These are phyloP conservation scores for Circinella umbellata DNA, from an alignment of 371 early-diverging fungal genomes.

Conservation along the genomic window DNA sequence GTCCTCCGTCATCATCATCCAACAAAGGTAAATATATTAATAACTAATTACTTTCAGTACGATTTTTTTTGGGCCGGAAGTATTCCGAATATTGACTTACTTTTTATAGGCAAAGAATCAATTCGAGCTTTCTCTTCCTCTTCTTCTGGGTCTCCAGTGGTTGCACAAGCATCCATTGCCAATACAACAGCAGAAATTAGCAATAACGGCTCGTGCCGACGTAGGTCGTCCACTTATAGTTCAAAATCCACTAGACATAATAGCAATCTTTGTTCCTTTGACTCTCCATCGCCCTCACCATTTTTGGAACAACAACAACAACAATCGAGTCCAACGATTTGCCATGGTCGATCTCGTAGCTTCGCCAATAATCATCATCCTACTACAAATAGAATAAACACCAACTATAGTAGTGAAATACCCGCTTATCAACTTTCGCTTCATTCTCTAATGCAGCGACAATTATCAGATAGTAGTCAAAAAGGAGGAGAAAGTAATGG, in stretches of 20 bases:
- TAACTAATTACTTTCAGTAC: background rate
- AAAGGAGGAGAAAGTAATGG: conserved; percentile 10
- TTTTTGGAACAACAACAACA: background rate
- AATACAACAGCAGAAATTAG: background rate
- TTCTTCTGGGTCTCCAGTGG: background rate
- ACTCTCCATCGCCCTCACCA: background rate
- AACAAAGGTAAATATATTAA: background rate
- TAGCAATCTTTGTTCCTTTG: background rate
- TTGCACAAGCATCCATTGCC: background rate
- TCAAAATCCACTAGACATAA: background rate
- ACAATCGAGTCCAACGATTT: conserved; percentile 5
- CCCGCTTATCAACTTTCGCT: conserved; percentile 40
- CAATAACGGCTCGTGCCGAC: background rate
- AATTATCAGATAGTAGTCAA: conserved; percentile 24
- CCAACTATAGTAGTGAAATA: conserved; percentile 10
- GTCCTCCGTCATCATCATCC: conserved; percentile 4
- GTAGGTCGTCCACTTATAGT: background rate
- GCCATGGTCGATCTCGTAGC: background rate
- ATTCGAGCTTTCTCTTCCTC: conserved; percentile 3
- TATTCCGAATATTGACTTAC: conserved; percentile 5
- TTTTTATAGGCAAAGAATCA: conserved; percentile 14
- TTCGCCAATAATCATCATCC: background rate
- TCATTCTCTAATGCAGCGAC: conserved; percentile 35
- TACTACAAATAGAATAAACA: no score
- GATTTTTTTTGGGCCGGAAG: background rate